These are phyloP conservation scores for Xylariales sp. DNA, from an alignment of 2,329 filamentous ascomycete genomes.

Conservation along the genomic window DNA sequence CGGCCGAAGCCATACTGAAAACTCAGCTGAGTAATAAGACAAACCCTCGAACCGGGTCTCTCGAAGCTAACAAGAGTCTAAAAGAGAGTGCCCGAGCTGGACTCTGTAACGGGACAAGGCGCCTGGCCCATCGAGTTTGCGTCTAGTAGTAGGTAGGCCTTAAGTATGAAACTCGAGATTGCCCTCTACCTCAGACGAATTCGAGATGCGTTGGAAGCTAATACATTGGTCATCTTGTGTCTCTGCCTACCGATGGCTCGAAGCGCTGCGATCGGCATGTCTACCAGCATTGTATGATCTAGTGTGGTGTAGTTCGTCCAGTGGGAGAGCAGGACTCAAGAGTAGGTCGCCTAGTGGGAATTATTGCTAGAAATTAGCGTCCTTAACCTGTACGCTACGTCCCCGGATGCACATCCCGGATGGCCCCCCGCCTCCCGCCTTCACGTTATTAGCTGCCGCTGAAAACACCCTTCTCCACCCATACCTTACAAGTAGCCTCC, in stretches of 20 bases:
- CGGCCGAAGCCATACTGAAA: neutral
- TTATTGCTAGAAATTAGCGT: neutral
- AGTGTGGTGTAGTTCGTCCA: neutral
- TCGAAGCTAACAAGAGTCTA: neutral
- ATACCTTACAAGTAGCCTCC: too few relatives aligned
- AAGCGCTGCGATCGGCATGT: slow-evolving; percentile 3
- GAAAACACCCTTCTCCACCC: neutral
- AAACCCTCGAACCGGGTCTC: neutral
- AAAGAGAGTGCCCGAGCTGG: neutral
- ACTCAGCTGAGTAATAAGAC: neutral
- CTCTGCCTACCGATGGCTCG: slow-evolving; percentile 1
- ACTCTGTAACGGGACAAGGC: neutral
- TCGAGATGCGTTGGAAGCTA: neutral
- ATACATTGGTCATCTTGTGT: neutral
- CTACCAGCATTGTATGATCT: neutral
- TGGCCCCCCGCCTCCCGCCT: too few relatives aligned
- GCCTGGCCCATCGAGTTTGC: neutral
- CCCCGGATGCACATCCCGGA: neutral
- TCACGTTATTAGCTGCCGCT: neutral
- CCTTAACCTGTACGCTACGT: neutral
- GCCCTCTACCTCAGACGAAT: neutral
- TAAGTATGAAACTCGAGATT: neutral
- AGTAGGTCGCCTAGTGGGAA: neutral
- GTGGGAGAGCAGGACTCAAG: neutral
- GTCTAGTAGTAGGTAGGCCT: neutral